Evolutionary conservation across 768 basidiomycete species (phyloP).

Genomic region (Lepiota venenata): DNA sequence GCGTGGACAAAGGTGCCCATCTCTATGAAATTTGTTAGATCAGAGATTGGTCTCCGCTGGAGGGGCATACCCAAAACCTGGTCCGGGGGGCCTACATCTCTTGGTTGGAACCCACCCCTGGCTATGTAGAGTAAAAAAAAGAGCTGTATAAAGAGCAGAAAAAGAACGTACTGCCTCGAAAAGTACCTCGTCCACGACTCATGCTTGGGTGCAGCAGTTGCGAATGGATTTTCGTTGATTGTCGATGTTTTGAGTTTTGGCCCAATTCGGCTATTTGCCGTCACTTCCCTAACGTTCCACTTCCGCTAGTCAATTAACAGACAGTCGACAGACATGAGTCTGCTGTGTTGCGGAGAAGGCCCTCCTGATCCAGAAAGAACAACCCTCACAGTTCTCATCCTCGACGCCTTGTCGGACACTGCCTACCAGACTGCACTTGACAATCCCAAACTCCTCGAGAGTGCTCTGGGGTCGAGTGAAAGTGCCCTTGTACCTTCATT

Average conservation of each 20-base stretch:
- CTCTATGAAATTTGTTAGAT: slow-evolving; percentile 46
- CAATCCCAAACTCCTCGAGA: slow-evolving; percentile 35
- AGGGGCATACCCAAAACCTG: slow-evolving; percentile 59
- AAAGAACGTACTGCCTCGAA: slow-evolving; percentile 2
- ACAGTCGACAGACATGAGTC: not conserved
- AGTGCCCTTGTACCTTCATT: not conserved
- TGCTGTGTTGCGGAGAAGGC: not conserved
- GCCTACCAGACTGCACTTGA: slow-evolving; percentile 42
- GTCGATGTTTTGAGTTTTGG: not conserved
- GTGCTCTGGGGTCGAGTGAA: slow-evolving; percentile 50
- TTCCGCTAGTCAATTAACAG: no score
- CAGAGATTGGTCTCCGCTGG: not conserved
- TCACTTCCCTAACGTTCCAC: no score
- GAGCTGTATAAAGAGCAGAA: not conserved
- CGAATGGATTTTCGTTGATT: slow-evolving; percentile 5
- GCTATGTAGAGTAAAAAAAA: slow-evolving; percentile 22
- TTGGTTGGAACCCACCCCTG: slow-evolving; percentile 69
- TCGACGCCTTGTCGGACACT: slow-evolving; percentile 45
- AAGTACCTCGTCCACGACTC: slow-evolving; percentile 9
- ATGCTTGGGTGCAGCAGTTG: not conserved
- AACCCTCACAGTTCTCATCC: slow-evolving; percentile 45
- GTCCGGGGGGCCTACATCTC: slow-evolving; percentile 78
- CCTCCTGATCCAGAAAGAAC: not conserved
- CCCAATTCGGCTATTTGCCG: not conserved
- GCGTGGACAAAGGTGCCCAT: slow-evolving; percentile 92